Evolutionary conservation across 495 filamentous ascomycete genomes (phyloP).

Genomic region (Hyaloscypha bicolor): DNA sequence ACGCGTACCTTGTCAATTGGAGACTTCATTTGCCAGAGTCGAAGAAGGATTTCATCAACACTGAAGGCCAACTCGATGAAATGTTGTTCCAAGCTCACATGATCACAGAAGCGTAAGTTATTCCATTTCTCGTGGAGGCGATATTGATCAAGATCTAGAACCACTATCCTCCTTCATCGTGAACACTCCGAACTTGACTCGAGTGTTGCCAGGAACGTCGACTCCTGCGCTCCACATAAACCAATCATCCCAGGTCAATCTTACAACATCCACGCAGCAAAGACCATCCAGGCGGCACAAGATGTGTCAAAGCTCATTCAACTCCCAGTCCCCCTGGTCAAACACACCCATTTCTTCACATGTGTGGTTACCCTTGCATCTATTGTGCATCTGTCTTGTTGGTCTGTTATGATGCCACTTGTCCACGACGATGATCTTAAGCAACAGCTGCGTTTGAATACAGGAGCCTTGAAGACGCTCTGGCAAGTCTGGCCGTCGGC

Average conservation of each 20-base stretch:
- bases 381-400: conserved; percentile 62
- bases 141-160: conserved; percentile 26
- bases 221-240: conserved; percentile 58
- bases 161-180: conserved; percentile 74
- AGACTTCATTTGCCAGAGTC: conserved; percentile 73
- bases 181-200: conserved; percentile 64
- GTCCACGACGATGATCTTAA: conserved; percentile 69
- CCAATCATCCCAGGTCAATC: conserved; percentile 55
- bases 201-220: conserved; percentile 54
- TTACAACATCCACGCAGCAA: conserved; percentile 73
- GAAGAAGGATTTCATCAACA: conserved; percentile 72
- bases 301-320: conserved; percentile 78
- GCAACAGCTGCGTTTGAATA: conserved; percentile 77
- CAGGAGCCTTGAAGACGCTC: conserved; percentile 77
- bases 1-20: conserved; percentile 82
- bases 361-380: conserved; percentile 75
- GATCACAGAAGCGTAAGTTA: conserved; percentile 68
- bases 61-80: conserved; percentile 74
- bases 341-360: conserved; percentile 88
- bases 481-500: conserved; percentile 79
- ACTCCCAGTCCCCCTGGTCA: conserved; percentile 69
- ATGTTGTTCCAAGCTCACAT: conserved; percentile 92
- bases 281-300: conserved; percentile 76
- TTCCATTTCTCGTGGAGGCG: conserved; percentile 1
- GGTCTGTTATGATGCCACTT: conserved; percentile 57